Conservation (phyloP, 2,329 filamentous ascomycete species). For the Sporothrix dimorphospora region DNA sequence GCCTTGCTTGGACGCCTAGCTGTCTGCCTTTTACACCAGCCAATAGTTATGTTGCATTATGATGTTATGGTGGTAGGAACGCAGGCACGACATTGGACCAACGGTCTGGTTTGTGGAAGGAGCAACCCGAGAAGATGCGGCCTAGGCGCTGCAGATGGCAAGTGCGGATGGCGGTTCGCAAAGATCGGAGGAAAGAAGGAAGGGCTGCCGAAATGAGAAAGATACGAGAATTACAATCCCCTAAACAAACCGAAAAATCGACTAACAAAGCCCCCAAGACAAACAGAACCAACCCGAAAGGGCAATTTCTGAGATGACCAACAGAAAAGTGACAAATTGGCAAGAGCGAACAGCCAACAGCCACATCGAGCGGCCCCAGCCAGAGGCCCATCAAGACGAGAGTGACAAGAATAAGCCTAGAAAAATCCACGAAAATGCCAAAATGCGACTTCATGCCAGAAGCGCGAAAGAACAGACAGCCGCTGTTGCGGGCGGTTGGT, state of each 20-base stretch:
- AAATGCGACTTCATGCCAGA: neutral
- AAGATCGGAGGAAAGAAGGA: conserved; percentile 5
- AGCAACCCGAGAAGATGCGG: conserved; percentile 1
- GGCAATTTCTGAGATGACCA: neutral
- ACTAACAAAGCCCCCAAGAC: neutral
- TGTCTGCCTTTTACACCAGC: conserved; percentile 15
- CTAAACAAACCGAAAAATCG: neutral
- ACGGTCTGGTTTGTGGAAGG: conserved; percentile 5
- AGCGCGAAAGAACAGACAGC: neutral
- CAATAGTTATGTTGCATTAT: neutral
- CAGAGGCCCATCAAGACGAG: neutral
- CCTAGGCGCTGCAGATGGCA: neutral
- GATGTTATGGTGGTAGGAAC: neutral
- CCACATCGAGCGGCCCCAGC: neutral
- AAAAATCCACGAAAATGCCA: neutral
- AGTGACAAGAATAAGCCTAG: neutral
- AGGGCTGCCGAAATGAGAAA: neutral
- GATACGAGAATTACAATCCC: neutral
- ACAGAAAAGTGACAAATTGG: neutral
- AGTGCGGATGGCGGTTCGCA: neutral
- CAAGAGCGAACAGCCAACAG: no score
- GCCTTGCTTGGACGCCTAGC: conserved; percentile 25
- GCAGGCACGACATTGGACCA: conserved; percentile 17
- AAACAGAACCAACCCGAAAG: neutral
- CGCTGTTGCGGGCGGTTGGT: neutral